Evolutionary conservation across 2,329 filamentous ascomycete species (phyloP), one percentile per base, ranked within the genome.

Genomic region (Alternaria triticimaculans): DNA sequence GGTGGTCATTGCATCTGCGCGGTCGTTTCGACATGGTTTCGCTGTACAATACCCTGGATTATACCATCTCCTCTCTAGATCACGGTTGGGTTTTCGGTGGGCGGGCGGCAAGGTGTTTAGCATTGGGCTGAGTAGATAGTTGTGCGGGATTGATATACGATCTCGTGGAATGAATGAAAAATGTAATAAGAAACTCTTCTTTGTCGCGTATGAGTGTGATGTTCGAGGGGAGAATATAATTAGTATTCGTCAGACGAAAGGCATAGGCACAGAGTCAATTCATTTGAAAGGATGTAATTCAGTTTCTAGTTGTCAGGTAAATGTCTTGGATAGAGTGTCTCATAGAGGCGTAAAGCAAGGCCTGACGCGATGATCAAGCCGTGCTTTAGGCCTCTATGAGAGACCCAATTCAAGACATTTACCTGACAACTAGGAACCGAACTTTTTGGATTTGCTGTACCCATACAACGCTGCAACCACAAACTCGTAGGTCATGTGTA

Each of bases 31-130:
- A 59, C 60, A 66, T 73, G 67, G 68, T 70, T 68, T 66, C 63
- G 64, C 57, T 49, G 73, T 77, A 75, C 67, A 75, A 76, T 76
- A 76, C 74, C 74, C 74, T 72, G 69, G 76, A 70, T 76, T 76
- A 74, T 76, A 75, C 74, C 74, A 74, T 75, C 72, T 78, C 76
- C 74, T 76, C 74, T 77, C 75, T 76, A 76, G 73, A 76, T 25
- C n/a, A 28, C 20, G 53, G 20, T 28, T 28, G 20, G 33, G 23
- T 18, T 55, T 28, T 44, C 21, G 53, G 51, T 20, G 15, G 12
- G 20, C 44, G 28, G 49, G 49, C 49, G 49, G 49, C 2, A 21
- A 21, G 15, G 14, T 37, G 20, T 41, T 53, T 18, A 25, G 30
- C 28, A 53, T 53, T 4, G 20, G 21, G 25, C 3, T 44, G 21